Evolutionary conservation across 371 early-diverging fungal species (phyloP).

Genomic region (Blakeslea trispora): DNA sequence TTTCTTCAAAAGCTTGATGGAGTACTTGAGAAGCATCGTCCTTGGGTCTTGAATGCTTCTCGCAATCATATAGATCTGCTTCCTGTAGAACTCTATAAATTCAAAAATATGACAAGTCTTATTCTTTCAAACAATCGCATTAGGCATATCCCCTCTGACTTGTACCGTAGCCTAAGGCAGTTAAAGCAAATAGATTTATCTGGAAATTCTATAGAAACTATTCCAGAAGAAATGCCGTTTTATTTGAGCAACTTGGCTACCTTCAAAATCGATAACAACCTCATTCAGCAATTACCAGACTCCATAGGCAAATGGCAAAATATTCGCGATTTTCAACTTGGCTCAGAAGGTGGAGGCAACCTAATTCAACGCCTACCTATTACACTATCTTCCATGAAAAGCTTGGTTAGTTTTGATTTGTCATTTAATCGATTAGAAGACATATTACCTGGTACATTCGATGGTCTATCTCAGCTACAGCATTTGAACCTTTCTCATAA

Average conservation of each 20-base stretch:
- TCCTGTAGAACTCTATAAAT: slow-evolving; percentile 27
- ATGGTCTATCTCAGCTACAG: slow-evolving; percentile 22
- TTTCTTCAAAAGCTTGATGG: slow-evolving; percentile 1
- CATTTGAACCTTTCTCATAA: slow-evolving; percentile 49
- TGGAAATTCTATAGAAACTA: slow-evolving; percentile 47
- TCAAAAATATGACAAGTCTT: slow-evolving; percentile 38
- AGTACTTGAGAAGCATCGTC: background rate
- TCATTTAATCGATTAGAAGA: slow-evolving; percentile 52
- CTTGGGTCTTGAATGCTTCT: slow-evolving; percentile 46
- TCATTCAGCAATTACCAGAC: slow-evolving; percentile 46
- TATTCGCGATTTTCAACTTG: slow-evolving; percentile 55
- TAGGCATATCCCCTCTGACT: slow-evolving; percentile 44
- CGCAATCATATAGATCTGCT: slow-evolving; percentile 42
- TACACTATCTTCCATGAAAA: slow-evolving; percentile 41
- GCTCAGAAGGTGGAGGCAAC: slow-evolving; percentile 63
- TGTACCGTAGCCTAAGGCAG: slow-evolving; percentile 47
- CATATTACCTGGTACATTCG: slow-evolving; percentile 39
- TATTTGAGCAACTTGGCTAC: slow-evolving; percentile 41
- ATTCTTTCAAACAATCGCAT: slow-evolving; percentile 59
- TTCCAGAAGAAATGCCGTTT: slow-evolving; percentile 47
- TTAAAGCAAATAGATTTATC: slow-evolving; percentile 56
- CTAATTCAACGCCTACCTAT: slow-evolving; percentile 45
- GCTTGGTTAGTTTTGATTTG: slow-evolving; percentile 51
- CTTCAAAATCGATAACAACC: slow-evolving; percentile 51
- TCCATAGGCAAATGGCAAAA: slow-evolving; percentile 42